A percentile compares a stretch with the other conserved stretches of the same genome.
Conservation (phyloP, 1,284 basidiomycete genomes). For the Coniferiporia weirii region DNA sequence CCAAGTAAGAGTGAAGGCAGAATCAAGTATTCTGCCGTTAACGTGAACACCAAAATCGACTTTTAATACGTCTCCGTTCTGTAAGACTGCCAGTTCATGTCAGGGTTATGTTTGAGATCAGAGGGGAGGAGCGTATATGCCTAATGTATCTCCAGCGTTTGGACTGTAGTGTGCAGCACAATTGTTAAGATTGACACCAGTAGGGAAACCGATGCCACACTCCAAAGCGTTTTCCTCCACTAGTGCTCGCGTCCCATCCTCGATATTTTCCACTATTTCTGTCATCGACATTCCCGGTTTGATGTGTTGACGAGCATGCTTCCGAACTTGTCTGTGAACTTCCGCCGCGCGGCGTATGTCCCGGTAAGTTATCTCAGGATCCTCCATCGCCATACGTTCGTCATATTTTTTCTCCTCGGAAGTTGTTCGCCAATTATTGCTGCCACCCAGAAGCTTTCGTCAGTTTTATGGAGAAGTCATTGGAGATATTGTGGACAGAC, state of each 20-base stretch:
- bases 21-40: constrained; percentile 90
- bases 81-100: constrained; percentile 52
- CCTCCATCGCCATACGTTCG: constrained; percentile 74
- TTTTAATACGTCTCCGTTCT: constrained; percentile 87
- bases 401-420: constrained; percentile 87
- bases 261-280: constrained; percentile 92
- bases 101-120: constrained; percentile 14
- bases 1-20: constrained; percentile 90
- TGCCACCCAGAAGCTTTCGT: constrained; percentile 9
- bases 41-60: constrained; percentile 98
- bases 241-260: constrained; percentile 84
- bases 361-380: constrained; percentile 81
- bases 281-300: constrained; percentile 94
- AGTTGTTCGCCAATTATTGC: constrained; percentile 83
- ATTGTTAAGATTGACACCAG: constrained; percentile 90
- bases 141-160: constrained; percentile 87
- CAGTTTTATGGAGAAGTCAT: constrained; percentile 8
- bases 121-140: constrained; percentile 33
- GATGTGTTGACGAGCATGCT: constrained; percentile 78
- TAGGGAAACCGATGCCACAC: constrained; percentile 92
- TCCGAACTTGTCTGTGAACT: constrained; percentile 92
- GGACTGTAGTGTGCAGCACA: constrained; percentile 97
- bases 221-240: constrained; percentile 90
- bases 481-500: constrained; percentile 38
- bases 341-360: constrained; percentile 90